Conservation (phyloP, 2,329 filamentous ascomycete genomes). For the Xylariaceae sp. region DNA sequence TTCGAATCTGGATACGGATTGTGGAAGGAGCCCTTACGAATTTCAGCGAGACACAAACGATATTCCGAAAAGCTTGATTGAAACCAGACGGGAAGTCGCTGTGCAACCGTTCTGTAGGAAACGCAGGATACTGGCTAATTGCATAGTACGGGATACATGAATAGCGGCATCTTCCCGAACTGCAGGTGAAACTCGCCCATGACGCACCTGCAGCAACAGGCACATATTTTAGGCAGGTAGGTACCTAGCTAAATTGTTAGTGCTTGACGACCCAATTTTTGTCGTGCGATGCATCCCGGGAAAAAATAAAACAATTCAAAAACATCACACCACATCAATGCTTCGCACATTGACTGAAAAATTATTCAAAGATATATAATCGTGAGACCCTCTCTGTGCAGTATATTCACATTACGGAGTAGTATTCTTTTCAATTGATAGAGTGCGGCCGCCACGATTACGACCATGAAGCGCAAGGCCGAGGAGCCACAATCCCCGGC, state of each 20-base stretch:
- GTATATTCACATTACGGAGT: no score
- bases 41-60: no score
- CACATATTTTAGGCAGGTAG: not conserved
- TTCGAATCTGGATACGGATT: no score
- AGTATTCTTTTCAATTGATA: conserved; percentile 1
- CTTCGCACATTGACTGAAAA: not conserved
- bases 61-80: no score
- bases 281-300: not conserved
- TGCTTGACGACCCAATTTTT: not conserved
- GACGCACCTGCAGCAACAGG: no score
- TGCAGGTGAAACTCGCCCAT: no score
- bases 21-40: no score
- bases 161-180: not conserved
- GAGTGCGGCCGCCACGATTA: conserved; percentile 20
- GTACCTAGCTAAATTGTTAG: not conserved
- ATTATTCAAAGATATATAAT: no score
- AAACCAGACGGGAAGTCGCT: no score
- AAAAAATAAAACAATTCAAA: conserved; percentile 10
- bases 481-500: conserved; percentile 41
- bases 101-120: no score
- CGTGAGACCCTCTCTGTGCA: no score
- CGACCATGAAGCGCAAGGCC: conserved; percentile 58
- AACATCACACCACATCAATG: conserved; percentile 11
- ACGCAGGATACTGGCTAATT: not conserved
- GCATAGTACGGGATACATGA: not conserved